Conservation (phyloP, 1,284 basidiomycete genomes). For the Ceratobasidium sp. region DNA sequence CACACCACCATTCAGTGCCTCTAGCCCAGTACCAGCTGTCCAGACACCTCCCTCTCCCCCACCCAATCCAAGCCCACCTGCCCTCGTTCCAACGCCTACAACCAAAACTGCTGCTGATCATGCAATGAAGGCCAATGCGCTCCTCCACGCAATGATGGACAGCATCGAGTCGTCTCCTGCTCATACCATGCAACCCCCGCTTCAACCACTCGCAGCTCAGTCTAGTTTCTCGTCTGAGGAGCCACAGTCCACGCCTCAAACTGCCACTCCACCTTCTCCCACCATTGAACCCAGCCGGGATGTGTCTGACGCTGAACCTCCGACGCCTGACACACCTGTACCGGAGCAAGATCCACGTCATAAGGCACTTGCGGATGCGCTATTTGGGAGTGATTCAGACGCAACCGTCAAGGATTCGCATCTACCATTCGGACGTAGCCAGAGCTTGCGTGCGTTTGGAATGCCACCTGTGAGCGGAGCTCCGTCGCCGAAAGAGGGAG, state of each 20-base stretch:
- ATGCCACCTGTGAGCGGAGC: conserved; percentile 19
- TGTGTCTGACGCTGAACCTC: conserved; percentile 8
- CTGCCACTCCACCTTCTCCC: conserved; percentile 31
- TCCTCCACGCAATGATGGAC: conserved; percentile 70
- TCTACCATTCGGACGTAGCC: conserved; percentile 17
- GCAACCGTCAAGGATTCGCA: conserved; percentile 33
- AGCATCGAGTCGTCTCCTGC: conserved; percentile 58
- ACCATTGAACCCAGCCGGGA: conserved; percentile 4
- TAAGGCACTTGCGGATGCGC: conserved; percentile 70
- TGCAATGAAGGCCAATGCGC: conserved; percentile 64
- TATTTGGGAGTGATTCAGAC: conserved; percentile 61
- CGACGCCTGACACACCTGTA: conserved; percentile 36
- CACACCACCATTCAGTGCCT: not conserved
- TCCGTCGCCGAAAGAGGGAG: conserved; percentile 18
- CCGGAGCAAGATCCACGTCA: conserved; percentile 56
- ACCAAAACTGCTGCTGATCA: conserved; percentile 54
- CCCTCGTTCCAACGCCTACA: conserved; percentile 1
- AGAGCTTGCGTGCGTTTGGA: conserved; percentile 35
- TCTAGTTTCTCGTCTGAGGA: conserved; percentile 38
- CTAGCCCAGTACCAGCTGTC: not conserved
- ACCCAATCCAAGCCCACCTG: not conserved
- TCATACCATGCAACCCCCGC: conserved; percentile 17
- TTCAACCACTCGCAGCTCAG: conserved; percentile 35
- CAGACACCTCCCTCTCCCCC: conserved; percentile 20
- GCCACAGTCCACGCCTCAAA: conserved; percentile 32